A percentile compares a stretch with the other conserved stretches of the same genome.
phyloP scores from a whole-genome alignment of 2,329 filamentous ascomycete genomes.

The Helotiales sp. region DNA sequence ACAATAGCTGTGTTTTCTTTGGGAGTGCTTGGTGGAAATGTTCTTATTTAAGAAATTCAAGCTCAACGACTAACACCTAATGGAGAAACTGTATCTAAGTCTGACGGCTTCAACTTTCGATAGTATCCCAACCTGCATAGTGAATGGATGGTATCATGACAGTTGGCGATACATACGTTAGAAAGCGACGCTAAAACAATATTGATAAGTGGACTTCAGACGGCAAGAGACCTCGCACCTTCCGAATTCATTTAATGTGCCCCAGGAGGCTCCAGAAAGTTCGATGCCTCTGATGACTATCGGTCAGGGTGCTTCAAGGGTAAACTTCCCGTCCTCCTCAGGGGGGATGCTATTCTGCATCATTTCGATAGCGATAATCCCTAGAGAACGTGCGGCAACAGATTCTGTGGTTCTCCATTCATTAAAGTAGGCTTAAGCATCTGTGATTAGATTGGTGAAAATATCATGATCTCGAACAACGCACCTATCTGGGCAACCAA shows the following conservation, averaged over 20 bases:
- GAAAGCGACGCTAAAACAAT: too few species aligned
- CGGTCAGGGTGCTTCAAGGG: not conserved
- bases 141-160: too few species aligned
- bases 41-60: not conserved
- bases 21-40: not conserved
- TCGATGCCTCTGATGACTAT: not conserved
- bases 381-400: not conserved
- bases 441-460: not conserved
- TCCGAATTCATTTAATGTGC: constrained; percentile 18
- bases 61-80: not conserved
- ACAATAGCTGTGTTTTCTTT: not conserved
- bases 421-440: not conserved
- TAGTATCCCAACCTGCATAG: not conserved
- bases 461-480: not conserved
- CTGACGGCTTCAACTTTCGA: not conserved
- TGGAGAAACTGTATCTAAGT: not conserved
- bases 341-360: too few species aligned
- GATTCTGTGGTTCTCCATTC: not conserved
- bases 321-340: too few species aligned
- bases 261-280: constrained; percentile 20
- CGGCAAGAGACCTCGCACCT: constrained; percentile 14
- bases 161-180: too few species aligned
- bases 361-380: too few species aligned
- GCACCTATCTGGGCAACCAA: not conserved
- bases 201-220: not conserved